Base-by-base conservation (phyloP, 805 yeast species). In the Teunomyces atbi region DNA sequence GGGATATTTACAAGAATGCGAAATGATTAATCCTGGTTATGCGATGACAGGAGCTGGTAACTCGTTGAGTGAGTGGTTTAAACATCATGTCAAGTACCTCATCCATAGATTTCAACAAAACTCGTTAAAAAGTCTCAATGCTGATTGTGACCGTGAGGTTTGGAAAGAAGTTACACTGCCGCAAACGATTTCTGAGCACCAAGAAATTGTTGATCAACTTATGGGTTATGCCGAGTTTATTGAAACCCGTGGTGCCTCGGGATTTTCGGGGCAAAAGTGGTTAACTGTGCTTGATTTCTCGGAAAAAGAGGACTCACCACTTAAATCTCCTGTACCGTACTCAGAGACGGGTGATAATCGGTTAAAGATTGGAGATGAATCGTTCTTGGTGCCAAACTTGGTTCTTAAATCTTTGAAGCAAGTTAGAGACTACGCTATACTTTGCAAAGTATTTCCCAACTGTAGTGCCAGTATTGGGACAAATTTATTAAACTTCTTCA, bases 1-100 rank as follows among this genome's bases (percentile, higher is more conserved):
- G 0, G 72, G 84, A 18, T 91, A 91, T 60, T 71, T 90, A 35
- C 79, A 79, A 41, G 96, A 89, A 58, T 88, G 96, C 62, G 98
- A 94, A 62, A 73, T 82, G 11, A 78, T 91, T 4, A 82, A 89
- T 45, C 77, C 77, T 4, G 96, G 96, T 0, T 80, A 76, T 46
- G 74, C 78, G 6, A 74, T 81, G 0, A 73, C 76, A 21, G 82
- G 80, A n/a, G 61, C 67, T 1, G 75, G 75, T 6, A 66, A 65
- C 49, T 62, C 75, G 1, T 67, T 92, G 23, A 80, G 84, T 44
- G 88, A 83, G 46, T 78, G 83, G 56, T 65, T 90, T 12, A 78
- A 76, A n/a, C 74, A 77, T 27, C 96, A 88, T 51, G 74, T 85
- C 3, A 81, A 76, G 48, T 75, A 77, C 45, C 90, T 80, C 59